These are phyloP conservation scores for Trichophyton rubrum DNA, from an alignment of 2,329 filamentous ascomycete genomes.

Conservation along the genomic window DNA sequence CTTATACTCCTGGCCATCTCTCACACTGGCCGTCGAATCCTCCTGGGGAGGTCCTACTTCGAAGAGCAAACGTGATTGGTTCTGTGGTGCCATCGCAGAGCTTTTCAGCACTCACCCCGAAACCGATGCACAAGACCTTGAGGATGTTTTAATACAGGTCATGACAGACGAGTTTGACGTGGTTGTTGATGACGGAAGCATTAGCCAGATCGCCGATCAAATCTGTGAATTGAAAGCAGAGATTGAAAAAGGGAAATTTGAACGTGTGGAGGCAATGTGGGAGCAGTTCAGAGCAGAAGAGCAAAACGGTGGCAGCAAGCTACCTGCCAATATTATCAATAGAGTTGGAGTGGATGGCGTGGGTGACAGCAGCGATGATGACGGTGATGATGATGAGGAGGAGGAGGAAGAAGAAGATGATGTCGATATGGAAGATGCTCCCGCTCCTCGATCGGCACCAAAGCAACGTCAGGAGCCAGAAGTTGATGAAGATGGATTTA, in stretches of 20 bases:
- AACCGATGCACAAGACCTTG: slow-evolving; percentile 66
- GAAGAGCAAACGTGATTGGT: slow-evolving; percentile 87
- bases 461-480: slow-evolving; percentile 57
- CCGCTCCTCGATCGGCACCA: slow-evolving; percentile 25
- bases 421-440: slow-evolving; percentile 58
- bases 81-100: slow-evolving; percentile 75
- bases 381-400: slow-evolving; percentile 43
- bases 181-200: slow-evolving; percentile 79
- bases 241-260: slow-evolving; percentile 52
- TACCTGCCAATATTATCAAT: slow-evolving; percentile 20
- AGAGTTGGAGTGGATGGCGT: slow-evolving; percentile 33
- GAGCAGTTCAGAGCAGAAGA: slow-evolving; percentile 26
- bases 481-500: slow-evolving; percentile 72
- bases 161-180: slow-evolving; percentile 96
- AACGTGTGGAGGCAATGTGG: slow-evolving; percentile 52
- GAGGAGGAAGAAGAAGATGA: slow-evolving; percentile 34
- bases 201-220: slow-evolving; percentile 56
- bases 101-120: slow-evolving; percentile 52
- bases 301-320: slow-evolving; percentile 33
- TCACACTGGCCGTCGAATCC: slow-evolving; percentile 75
- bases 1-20: slow-evolving; percentile 76
- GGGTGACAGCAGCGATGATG: slow-evolving; percentile 46
- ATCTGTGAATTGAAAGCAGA: slow-evolving; percentile 57
- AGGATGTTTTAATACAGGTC: slow-evolving; percentile 72
- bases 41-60: slow-evolving; percentile 77